Conservation (phyloP, 179 eudicot genomes). For the Spinacia oleracea region DNA sequence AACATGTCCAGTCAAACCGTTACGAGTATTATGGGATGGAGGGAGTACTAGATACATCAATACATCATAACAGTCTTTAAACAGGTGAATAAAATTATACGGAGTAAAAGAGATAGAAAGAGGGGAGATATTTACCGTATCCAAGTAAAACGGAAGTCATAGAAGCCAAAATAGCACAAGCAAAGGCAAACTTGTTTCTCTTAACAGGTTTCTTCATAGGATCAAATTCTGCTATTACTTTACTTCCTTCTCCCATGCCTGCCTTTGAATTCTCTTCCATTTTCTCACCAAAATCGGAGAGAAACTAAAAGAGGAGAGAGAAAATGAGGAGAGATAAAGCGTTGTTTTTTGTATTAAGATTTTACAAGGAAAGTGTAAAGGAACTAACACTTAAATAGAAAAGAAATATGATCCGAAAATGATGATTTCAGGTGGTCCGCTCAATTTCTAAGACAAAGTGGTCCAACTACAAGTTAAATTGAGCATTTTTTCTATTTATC, state of each 20-base stretch:
- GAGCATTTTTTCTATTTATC: too few species aligned
- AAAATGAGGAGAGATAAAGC: background rate
- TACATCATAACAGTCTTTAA: too few species aligned
- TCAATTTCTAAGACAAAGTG: constrained; percentile 19
- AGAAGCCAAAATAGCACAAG: constrained; percentile 61
- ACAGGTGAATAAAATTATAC: too few species aligned
- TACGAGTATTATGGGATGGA: too few species aligned
- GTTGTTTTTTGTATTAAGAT: background rate
- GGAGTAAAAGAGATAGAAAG: background rate
- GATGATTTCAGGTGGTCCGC: too few species aligned
- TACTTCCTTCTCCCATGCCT: background rate
- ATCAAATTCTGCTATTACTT: constrained; percentile 37
- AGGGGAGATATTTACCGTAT: constrained; percentile 37
- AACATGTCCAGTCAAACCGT: too few species aligned
- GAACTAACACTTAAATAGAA: constrained; percentile 14
- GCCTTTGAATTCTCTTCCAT: background rate
- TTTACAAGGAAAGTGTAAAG: background rate
- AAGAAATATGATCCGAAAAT: background rate
- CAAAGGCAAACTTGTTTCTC: constrained; percentile 56
- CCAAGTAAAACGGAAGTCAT: constrained; percentile 54
- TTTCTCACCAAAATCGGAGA: background rate
- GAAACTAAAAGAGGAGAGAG: constrained; percentile 7
- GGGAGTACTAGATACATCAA: too few species aligned
- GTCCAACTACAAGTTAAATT: background rate
- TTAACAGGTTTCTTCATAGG: constrained; percentile 39